phyloP scores from a whole-genome alignment of 2,329 filamentous ascomycete species.

The Sarocladium kiliense region DNA sequence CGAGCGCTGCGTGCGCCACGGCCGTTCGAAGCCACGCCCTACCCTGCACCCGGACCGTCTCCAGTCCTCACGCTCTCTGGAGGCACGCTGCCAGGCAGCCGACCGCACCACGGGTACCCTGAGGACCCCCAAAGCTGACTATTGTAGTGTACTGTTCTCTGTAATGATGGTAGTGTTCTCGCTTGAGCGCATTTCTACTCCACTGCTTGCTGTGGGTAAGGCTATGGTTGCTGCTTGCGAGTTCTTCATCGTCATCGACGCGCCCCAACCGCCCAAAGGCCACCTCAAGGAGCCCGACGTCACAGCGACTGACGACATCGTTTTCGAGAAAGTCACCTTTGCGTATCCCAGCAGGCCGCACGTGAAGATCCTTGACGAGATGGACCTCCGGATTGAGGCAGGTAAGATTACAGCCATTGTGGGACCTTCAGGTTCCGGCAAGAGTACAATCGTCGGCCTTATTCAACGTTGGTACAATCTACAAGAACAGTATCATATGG shows the following conservation, averaged over 20 bases:
- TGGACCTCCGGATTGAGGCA: slow-evolving; percentile 53
- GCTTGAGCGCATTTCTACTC: slow-evolving; percentile 51
- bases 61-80: too few species aligned
- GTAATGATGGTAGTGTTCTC: slow-evolving; percentile 55
- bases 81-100: too few species aligned
- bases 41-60: too few species aligned
- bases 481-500: slow-evolving; percentile 45
- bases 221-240: slow-evolving; percentile 53
- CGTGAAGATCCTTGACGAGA: slow-evolving; percentile 55
- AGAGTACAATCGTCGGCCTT: slow-evolving; percentile 68
- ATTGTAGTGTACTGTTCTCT: slow-evolving; percentile 44
- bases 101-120: too few species aligned
- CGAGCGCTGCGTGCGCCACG: too few species aligned
- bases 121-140: too few species aligned
- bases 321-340: slow-evolving; percentile 62
- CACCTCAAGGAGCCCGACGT: slow-evolving; percentile 31
- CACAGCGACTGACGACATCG: slow-evolving; percentile 31
- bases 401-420: slow-evolving; percentile 71
- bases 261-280: slow-evolving; percentile 32
- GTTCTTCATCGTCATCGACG: slow-evolving; percentile 51
- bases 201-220: slow-evolving; percentile 53
- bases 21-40: too few species aligned
- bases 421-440: slow-evolving; percentile 67
- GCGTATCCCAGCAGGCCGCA: slow-evolving; percentile 64
- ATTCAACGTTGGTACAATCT: slow-evolving; percentile 69